These are phyloP conservation scores for Phytophthora pseudosyringae DNA, from an alignment of 352 stramenopile species.

Conservation along the genomic window DNA sequence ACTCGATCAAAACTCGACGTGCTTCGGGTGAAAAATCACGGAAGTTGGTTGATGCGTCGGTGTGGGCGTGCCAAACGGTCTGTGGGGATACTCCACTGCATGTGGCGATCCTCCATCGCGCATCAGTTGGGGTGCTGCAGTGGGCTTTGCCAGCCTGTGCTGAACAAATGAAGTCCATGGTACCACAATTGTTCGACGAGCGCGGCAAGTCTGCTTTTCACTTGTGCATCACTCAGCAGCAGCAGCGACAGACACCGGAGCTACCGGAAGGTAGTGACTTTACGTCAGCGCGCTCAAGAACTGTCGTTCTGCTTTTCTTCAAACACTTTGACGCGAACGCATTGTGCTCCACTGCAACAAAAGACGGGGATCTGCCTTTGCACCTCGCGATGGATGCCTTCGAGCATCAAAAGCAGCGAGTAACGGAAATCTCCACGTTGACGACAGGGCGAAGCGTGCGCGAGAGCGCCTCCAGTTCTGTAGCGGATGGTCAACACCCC, in stretches of 20 bases:
- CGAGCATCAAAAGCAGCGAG: conserved; percentile 31
- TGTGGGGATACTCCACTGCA: conserved; percentile 53
- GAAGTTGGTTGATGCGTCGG: conserved; percentile 4
- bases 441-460: not conserved
- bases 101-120: conserved; percentile 38
- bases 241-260: conserved; percentile 21
- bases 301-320: conserved; percentile 49
- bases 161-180: not conserved
- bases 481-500: not conserved
- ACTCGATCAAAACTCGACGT: not conserved
- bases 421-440: not conserved
- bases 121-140: conserved; percentile 46
- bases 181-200: conserved; percentile 37
- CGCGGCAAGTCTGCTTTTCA: conserved; percentile 56
- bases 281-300: conserved; percentile 26
- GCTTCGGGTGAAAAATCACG: not conserved
- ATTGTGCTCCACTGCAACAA: conserved; percentile 44
- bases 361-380: conserved; percentile 55
- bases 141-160: conserved; percentile 35
- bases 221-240: conserved; percentile 40
- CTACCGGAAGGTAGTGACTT: conserved; percentile 28
- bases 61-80: conserved; percentile 31
- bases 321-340: conserved; percentile 31
- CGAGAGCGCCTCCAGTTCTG: not conserved
- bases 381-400: conserved; percentile 60